Evolutionary conservation across 2,329 filamentous ascomycete species (phyloP).

Genomic region (Sporothrix brunneoviolacea): DNA sequence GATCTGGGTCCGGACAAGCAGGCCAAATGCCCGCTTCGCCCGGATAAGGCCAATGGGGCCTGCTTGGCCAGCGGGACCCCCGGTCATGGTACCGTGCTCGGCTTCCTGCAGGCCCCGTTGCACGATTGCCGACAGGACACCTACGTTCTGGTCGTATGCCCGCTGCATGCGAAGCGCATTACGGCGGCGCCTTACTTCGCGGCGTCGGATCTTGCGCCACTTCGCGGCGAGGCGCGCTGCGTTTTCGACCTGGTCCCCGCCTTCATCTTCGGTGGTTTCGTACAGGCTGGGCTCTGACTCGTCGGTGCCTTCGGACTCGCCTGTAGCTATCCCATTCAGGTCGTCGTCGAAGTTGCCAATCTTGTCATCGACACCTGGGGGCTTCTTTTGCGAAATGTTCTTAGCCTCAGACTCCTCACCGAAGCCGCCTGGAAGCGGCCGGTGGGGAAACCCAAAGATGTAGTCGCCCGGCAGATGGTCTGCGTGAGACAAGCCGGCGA

Average conservation of each 20-base stretch:
- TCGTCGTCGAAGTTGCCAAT: constrained; percentile 15
- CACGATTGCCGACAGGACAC: constrained; percentile 61
- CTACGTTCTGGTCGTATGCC: constrained; percentile 46
- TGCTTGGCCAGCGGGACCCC: constrained; percentile 42
- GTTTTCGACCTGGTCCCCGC: neutral
- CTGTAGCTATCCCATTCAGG: neutral
- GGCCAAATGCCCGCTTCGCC: constrained; percentile 67
- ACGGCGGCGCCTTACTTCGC: constrained; percentile 25
- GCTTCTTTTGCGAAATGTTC: constrained; percentile 7
- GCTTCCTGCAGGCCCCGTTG: constrained; percentile 59
- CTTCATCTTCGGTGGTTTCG: neutral
- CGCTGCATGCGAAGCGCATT: constrained; percentile 23
- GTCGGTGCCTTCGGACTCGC: neutral
- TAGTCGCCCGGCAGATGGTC: constrained; percentile 35
- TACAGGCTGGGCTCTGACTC: neutral
- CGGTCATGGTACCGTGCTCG: constrained; percentile 16
- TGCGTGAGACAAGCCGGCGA: constrained; percentile 45
- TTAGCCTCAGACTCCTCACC: constrained; percentile 12
- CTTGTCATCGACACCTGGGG: constrained; percentile 10
- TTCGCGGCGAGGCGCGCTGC: constrained; percentile 7
- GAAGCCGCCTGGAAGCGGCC: constrained; percentile 26
- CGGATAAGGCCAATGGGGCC: constrained; percentile 43
- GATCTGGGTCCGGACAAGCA: constrained; percentile 56
- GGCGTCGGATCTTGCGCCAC: neutral
- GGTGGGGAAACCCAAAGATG: constrained; percentile 46